Percentiles rank a stretch among this genome's conserved stretches.
phyloP scores from a whole-genome alignment of 2,329 filamentous ascomycete genomes.

The Tolypocladium paradoxum region DNA sequence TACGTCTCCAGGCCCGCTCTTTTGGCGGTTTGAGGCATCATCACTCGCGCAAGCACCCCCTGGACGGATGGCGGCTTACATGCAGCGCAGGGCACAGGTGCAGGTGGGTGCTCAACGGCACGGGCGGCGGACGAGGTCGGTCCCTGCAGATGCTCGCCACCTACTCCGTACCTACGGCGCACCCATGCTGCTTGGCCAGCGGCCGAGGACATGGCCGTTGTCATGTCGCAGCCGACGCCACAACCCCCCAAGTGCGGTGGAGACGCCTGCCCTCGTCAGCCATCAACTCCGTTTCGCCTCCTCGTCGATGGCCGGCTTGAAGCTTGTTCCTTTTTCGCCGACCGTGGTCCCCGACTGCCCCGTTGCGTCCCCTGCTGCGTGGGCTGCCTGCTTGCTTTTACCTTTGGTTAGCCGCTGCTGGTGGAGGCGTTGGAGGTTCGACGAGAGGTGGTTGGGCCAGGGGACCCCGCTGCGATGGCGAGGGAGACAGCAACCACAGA shows the following conservation, averaged over 20 bases:
- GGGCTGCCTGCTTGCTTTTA: conserved; percentile 2
- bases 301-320: background rate
- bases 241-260: background rate
- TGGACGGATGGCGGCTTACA: background rate
- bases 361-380: background rate
- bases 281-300: background rate
- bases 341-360: background rate
- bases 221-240: background rate
- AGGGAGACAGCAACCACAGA: conserved; percentile 21
- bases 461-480: no score
- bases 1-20: conserved; percentile 12
- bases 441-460: conserved; percentile 6
- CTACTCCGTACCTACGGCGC: no score
- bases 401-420: conserved; percentile 3
- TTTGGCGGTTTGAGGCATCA: background rate
- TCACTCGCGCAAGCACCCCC: background rate
- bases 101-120: background rate
- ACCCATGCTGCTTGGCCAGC: background rate
- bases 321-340: background rate
- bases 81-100: background rate
- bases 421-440: background rate
- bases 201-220: background rate
- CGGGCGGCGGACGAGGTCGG: background rate
- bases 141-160: background rate
- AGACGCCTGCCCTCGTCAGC: no score